phyloP scores from a whole-genome alignment of 192 early-diverging fungal genomes.

The Entophlyctis luteolus region DNA sequence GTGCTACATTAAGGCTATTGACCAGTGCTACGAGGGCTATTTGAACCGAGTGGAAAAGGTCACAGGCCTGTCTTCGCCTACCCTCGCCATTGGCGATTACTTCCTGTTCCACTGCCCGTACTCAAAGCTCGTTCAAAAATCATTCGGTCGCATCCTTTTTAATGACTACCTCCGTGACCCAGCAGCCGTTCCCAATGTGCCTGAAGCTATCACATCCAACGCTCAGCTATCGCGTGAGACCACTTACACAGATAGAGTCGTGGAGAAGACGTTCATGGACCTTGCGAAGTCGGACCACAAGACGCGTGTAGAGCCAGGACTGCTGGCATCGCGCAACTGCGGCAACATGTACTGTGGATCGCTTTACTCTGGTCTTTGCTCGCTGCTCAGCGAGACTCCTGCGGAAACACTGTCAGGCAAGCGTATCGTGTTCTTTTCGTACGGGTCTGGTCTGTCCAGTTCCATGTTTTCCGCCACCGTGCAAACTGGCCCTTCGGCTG shows the following conservation, averaged over 20 bases:
- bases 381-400: conserved; percentile 71
- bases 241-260: conserved; percentile 78
- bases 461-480: conserved; percentile 92
- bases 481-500: conserved; percentile 55
- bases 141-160: conserved; percentile 83
- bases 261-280: conserved; percentile 88
- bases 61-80: conserved; percentile 37
- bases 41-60: conserved; percentile 46
- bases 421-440: conserved; percentile 87
- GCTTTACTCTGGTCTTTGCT: conserved; percentile 70
- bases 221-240: conserved; percentile 58
- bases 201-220: conserved; percentile 51
- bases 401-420: conserved; percentile 72
- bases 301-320: conserved; percentile 70
- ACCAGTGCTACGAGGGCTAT: conserved; percentile 82
- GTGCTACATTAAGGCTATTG: conserved; percentile 88
- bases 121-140: conserved; percentile 95
- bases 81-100: conserved; percentile 69
- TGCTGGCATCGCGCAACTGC: conserved; percentile 80
- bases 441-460: conserved; percentile 92
- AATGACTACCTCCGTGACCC: conserved; percentile 87
- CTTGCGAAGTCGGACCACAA: conserved; percentile 72
- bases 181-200: conserved; percentile 41
- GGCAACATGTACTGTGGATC: conserved; percentile 92
- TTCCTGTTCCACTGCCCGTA: conserved; percentile 94